A percentile compares a stretch with the other conserved stretches of the same genome.
phyloP scores from a whole-genome alignment of 2,329 filamentous ascomycete genomes.

The Trichoderma sp. region DNA sequence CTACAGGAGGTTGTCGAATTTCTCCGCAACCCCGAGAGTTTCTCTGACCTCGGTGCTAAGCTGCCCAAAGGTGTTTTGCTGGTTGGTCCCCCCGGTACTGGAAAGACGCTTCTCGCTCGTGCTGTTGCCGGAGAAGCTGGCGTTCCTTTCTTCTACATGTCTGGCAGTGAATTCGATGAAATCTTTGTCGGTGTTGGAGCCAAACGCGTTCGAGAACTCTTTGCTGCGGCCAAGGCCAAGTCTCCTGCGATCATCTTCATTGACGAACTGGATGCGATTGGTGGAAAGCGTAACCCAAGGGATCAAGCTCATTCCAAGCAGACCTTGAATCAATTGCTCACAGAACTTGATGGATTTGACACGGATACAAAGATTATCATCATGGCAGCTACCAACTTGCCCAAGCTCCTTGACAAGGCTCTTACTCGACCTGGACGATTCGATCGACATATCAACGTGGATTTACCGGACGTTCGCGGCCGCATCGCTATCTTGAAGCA shows the following conservation, averaged over 20 bases:
- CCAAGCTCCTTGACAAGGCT: conserved; percentile 90
- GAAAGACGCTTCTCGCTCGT: conserved; percentile 93
- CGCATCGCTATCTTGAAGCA: conserved; percentile 92
- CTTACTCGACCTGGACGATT: conserved; percentile 93
- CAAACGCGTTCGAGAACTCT: conserved; percentile 95
- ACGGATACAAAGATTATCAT: conserved; percentile 95
- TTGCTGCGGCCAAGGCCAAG: conserved; percentile 79
- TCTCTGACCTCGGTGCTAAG: conserved; percentile 92
- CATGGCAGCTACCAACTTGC: conserved; percentile 94
- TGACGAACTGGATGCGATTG: conserved; percentile 92
- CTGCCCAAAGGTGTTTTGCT: conserved; percentile 95
- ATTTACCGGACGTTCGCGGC: conserved; percentile 88
- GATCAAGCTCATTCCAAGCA: conserved; percentile 97
- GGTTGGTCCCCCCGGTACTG: conserved; percentile 93
- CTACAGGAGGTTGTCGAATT: conserved; percentile 97
- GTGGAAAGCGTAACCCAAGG: conserved; percentile 87
- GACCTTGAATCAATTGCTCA: conserved; percentile 94
- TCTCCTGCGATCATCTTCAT: conserved; percentile 94
- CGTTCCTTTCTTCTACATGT: conserved; percentile 99
- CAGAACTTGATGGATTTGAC: conserved; percentile 95
- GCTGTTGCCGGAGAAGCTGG: conserved; percentile 96
- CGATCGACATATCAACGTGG: conserved; percentile 87
- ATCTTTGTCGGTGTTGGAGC: conserved; percentile 96
- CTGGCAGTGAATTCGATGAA: conserved; percentile 97
- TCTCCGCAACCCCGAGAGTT: conserved; percentile 87